Conservation (phyloP, 2,329 filamentous ascomycete species). For the Fusarium coffeatum region DNA sequence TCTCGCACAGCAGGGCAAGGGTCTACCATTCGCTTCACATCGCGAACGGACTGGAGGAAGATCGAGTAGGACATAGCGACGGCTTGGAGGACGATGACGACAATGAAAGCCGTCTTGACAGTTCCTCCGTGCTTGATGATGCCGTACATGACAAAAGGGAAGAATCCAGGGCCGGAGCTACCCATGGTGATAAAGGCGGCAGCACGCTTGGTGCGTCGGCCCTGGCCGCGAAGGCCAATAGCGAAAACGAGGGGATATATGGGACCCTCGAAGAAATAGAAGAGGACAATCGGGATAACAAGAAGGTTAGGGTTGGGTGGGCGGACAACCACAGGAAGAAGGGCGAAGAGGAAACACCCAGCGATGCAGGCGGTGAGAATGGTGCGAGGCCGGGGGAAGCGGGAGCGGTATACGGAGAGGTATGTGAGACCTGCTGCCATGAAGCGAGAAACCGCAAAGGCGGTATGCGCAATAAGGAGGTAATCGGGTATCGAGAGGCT, state of each 20-base stretch:
- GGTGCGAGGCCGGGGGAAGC: constrained; percentile 73
- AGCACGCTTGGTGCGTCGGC: constrained; percentile 81
- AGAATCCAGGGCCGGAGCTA: constrained; percentile 77
- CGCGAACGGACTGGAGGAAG: constrained; percentile 60
- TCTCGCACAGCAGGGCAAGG: constrained; percentile 43
- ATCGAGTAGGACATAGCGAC: constrained; percentile 61
- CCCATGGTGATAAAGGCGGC: constrained; percentile 82
- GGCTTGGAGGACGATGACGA: constrained; percentile 67
- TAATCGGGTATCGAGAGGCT: constrained; percentile 70
- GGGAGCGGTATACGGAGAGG: constrained; percentile 58
- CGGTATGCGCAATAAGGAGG: constrained; percentile 76
- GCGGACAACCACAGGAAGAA: constrained; percentile 60
- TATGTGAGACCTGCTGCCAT: constrained; percentile 73
- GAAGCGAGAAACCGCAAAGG: constrained; percentile 81
- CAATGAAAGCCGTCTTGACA: constrained; percentile 72
- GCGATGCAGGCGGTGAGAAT: constrained; percentile 72
- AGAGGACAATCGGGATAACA: constrained; percentile 72
- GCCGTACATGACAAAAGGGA: constrained; percentile 79
- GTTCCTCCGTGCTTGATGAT: constrained; percentile 70
- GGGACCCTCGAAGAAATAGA: constrained; percentile 84
- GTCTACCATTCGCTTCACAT: constrained; percentile 60
- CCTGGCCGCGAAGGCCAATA: constrained; percentile 82
- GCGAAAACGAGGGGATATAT: constrained; percentile 86
- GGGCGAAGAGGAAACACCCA: constrained; percentile 68
- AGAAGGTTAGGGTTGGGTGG: constrained; percentile 61